A percentile compares a stretch with the other conserved stretches of the same genome.
Evolutionary conservation across 2,329 filamentous ascomycete genomes (phyloP).

Genomic region (Penicillium sp.): DNA sequence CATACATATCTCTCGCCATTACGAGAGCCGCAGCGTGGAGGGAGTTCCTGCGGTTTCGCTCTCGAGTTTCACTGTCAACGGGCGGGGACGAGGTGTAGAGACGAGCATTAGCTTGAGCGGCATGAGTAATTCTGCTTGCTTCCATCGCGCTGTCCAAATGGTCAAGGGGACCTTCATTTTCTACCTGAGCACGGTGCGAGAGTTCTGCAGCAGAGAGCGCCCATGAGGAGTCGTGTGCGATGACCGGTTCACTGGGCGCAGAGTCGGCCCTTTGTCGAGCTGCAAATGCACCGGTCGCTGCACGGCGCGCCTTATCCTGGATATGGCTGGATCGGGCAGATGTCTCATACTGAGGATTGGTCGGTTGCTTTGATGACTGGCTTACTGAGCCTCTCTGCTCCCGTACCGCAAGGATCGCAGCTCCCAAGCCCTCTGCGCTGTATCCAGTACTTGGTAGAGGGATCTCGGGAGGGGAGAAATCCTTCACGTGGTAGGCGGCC

Average conservation of each 20-base stretch:
- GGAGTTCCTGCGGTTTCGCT: constrained; percentile 70
- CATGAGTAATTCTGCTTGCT: constrained; percentile 63
- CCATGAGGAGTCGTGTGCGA: constrained; percentile 51
- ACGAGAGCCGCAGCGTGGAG: constrained; percentile 80
- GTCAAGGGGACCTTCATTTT: constrained; percentile 49
- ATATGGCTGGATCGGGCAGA: constrained; percentile 51
- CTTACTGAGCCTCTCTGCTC: constrained; percentile 26
- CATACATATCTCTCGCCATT: constrained; percentile 89
- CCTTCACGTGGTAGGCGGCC: constrained; percentile 60
- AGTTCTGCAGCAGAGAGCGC: constrained; percentile 72
- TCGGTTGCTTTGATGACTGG: constrained; percentile 13
- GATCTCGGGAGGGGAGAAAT: constrained; percentile 51
- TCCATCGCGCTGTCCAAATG: constrained; percentile 49
- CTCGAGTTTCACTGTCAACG: constrained; percentile 70
- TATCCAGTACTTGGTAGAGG: constrained; percentile 49
- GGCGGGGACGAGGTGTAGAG: constrained; percentile 79
- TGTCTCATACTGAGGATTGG: constrained; percentile 20
- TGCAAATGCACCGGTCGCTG: constrained; percentile 76
- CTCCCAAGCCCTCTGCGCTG: constrained; percentile 69
- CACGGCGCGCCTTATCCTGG: constrained; percentile 69
- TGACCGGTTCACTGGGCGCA: constrained; percentile 51
- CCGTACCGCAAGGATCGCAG: constrained; percentile 65
- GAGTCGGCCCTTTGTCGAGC: constrained; percentile 66
- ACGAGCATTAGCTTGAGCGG: constrained; percentile 68
- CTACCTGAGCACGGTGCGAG: constrained; percentile 55